Evolutionary conservation across 306 rosid species (phyloP), one percentile per base, ranked within the genome.

Genomic region (Rubus parviflorus): DNA sequence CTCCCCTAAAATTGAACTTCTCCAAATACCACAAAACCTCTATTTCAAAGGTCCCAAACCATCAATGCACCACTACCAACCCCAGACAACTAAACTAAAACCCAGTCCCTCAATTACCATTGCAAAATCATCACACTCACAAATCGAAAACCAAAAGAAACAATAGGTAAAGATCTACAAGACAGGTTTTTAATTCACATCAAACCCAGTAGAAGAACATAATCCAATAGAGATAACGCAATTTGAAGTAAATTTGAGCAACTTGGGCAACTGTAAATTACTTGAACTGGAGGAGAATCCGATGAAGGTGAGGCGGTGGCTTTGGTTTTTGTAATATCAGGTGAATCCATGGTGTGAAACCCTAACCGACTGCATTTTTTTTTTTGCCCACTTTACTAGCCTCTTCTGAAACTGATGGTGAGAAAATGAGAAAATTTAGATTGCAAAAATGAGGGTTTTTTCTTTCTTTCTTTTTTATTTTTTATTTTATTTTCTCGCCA

Each of bases 241-340:
- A 25, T 11, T 12, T 30, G 66, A 30, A 30, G 66, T 25, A 3
- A 23, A 58, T 22, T 22, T 23, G 65, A 60, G 62, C 8, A 52
- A 12, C n/a, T 22, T 23, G 65, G 23, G 62, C 8, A 52, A 19
- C 11, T 9, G 48, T 45, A 9, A n/a, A 12, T 78, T 85, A 89
- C 91, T 73, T 85, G 91, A 15, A 83, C 83, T 48, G 76, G 82
- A 73, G 87, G 83, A 45, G 91, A 85, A 51, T 84, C 84, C 3
- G 77, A 45, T 25, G 79, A 23, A 53, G 81, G n/a, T 41, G 75
- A 30, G 23, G 65, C 22, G 72, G 81, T 20, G 54, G 83, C 14
- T 80, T 35, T 77, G 83, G 73, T 49, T 56, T 80, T 81, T 6
- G 76, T 37, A 70, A 86, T 46, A 65, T 82, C 79, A 54, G 91